These are phyloP conservation scores for Leccinum fibrillosum DNA, from an alignment of 768 basidiomycete genomes.

Conservation along the genomic window DNA sequence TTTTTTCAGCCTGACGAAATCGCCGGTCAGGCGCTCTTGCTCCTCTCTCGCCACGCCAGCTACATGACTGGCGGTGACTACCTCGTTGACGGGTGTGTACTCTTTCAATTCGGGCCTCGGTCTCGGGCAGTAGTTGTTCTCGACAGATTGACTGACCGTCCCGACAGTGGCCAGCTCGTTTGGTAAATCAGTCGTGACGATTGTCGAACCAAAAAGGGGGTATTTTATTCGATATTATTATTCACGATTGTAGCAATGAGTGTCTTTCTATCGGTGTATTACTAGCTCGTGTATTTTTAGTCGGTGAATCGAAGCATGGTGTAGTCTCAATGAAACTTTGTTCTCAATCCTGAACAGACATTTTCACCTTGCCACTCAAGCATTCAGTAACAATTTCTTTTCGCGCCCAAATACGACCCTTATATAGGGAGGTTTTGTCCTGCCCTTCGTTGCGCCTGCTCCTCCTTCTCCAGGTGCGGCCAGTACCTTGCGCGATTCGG, in stretches of 20 bases:
- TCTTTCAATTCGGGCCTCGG: too few relatives aligned
- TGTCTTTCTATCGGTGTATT: neutral
- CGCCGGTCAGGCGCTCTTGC: constrained; percentile 49
- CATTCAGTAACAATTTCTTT: too few relatives aligned
- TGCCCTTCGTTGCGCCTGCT: too few relatives aligned
- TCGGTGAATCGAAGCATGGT: neutral
- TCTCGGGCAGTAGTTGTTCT: too few relatives aligned
- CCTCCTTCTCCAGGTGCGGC: too few relatives aligned
- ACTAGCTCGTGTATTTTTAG: neutral
- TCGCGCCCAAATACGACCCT: too few relatives aligned
- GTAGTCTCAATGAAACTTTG: neutral
- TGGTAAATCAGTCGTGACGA: constrained; percentile 18
- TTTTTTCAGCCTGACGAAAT: constrained; percentile 51
- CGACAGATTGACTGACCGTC: neutral
- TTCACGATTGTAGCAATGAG: neutral
- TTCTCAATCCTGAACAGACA: too few relatives aligned
- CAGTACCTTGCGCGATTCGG: too few relatives aligned
- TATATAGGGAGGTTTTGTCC: too few relatives aligned
- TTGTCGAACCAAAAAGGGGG: neutral
- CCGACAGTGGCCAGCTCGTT: constrained; percentile 26
- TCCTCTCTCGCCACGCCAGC: constrained; percentile 48
- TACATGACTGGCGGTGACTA: constrained; percentile 62
- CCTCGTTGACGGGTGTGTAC: constrained; percentile 51
- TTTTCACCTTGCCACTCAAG: too few relatives aligned
- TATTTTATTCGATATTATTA: neutral